Evolutionary conservation across 2,329 filamentous ascomycete species (phyloP).

Genomic region (Thermoascus crustaceus): DNA sequence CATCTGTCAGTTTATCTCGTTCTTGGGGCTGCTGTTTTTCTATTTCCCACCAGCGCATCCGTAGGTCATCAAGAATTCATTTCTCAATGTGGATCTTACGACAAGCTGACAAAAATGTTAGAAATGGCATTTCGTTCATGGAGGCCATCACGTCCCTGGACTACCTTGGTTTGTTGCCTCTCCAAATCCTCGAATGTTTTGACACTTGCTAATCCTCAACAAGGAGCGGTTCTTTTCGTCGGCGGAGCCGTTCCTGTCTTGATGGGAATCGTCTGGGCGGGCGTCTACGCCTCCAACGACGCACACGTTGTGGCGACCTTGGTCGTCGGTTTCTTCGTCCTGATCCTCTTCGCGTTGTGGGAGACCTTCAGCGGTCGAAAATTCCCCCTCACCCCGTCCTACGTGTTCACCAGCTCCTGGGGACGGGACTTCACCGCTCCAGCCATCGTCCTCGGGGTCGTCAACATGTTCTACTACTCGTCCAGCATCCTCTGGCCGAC

Average conservation of each 20-base stretch:
- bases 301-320: constrained; percentile 32
- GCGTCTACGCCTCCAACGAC: constrained; percentile 27
- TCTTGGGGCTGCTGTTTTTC: constrained; percentile 35
- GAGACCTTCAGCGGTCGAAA: constrained; percentile 31
- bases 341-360: constrained; percentile 33
- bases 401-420: constrained; percentile 38
- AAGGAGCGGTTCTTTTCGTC: constrained; percentile 28
- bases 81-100: constrained; percentile 25
- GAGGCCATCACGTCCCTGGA: constrained; percentile 31
- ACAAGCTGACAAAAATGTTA: constrained; percentile 16
- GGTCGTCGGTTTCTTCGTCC: constrained; percentile 26
- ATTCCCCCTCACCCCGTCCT: constrained; percentile 37
- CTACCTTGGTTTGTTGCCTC: constrained; percentile 26
- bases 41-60: constrained; percentile 37
- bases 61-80: constrained; percentile 17
- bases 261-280: constrained; percentile 35
- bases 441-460: constrained; percentile 37
- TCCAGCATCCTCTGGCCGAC: constrained; percentile 41
- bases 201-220: neutral
- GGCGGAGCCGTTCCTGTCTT: constrained; percentile 30
- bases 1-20: constrained; percentile 38
- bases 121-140: constrained; percentile 25
- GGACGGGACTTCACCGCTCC: constrained; percentile 44
- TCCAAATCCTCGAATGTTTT: too few relatives aligned
- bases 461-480: constrained; percentile 48